phyloP scores from a whole-genome alignment of 108 stramenopile genomes.

The Seminavis robusta region DNA sequence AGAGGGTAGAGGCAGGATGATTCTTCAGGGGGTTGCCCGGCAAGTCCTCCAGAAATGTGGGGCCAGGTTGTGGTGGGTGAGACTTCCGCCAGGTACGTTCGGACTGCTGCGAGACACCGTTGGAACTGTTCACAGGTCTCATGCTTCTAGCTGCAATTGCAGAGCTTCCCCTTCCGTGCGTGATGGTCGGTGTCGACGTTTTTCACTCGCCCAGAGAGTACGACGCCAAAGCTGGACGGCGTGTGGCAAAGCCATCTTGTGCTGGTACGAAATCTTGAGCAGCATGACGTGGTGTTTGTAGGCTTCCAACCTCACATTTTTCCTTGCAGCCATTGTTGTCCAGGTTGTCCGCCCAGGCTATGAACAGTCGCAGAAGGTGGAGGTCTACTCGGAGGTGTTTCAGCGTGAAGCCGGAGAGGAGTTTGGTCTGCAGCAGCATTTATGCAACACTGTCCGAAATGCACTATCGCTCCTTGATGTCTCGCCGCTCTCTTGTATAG shows the following conservation, averaged over 20 bases:
- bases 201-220: constrained; percentile 57
- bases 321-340: constrained; percentile 68
- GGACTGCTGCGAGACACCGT: background rate
- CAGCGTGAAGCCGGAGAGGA: constrained; percentile 49
- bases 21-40: constrained; percentile 50
- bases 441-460: constrained; percentile 34
- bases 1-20: constrained; percentile 23
- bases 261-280: too few species aligned
- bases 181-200: constrained; percentile 64
- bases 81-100: too few species aligned
- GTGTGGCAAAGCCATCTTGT: constrained; percentile 51
- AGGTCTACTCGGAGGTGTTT: constrained; percentile 48
- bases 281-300: too few species aligned
- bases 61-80: constrained; percentile 41
- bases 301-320: too few species aligned
- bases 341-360: constrained; percentile 42
- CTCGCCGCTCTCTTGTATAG: constrained; percentile 44
- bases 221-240: constrained; percentile 32
- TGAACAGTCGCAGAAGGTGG: constrained; percentile 19
- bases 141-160: constrained; percentile 37
- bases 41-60: constrained; percentile 62
- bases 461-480: constrained; percentile 48
- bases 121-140: constrained; percentile 2
- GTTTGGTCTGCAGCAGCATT: constrained; percentile 39
- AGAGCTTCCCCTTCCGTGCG: constrained; percentile 43